These are phyloP conservation scores for Gentiana straminea DNA, from an alignment of 257 asterid genomes.

Conservation along the genomic window DNA sequence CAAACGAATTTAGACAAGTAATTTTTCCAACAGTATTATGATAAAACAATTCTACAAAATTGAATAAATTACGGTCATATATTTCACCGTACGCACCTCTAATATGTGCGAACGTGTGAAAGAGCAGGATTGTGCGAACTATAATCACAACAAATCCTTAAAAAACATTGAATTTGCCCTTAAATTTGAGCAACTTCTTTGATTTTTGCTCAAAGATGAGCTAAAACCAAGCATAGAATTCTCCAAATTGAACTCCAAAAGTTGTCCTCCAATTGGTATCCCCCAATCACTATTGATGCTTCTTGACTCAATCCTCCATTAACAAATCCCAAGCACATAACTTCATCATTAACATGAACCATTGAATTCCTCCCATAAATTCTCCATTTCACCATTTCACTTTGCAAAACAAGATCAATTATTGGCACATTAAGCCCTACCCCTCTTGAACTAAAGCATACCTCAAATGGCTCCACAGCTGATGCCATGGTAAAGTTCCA, in stretches of 20 bases:
- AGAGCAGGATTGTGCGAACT: too few relatives aligned
- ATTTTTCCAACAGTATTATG: too few relatives aligned
- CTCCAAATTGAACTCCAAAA: conserved; percentile 61
- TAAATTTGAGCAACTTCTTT: conserved; percentile 40
- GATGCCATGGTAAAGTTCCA: conserved; percentile 39
- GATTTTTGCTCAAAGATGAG: conserved; percentile 23
- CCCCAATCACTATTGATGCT: conserved; percentile 62
- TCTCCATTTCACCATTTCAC: conserved; percentile 88
- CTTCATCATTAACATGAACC: conserved; percentile 49
- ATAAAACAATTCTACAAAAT: too few relatives aligned
- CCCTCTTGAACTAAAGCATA: conserved; percentile 46
- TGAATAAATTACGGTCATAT: too few relatives aligned
- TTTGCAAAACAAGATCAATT: conserved; percentile 64
- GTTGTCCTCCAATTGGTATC: conserved; percentile 64
- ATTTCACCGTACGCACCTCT: too few relatives aligned
- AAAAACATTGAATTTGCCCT: background rate
- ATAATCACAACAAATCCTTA: too few relatives aligned
- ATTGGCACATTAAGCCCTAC: conserved; percentile 38
- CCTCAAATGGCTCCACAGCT: conserved; percentile 51
- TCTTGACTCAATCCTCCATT: conserved; percentile 51
- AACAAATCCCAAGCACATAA: conserved; percentile 76
- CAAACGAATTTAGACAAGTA: too few relatives aligned
- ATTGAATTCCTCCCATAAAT: conserved; percentile 49
- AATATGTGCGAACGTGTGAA: too few relatives aligned
- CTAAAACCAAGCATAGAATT: conserved; percentile 80